These are phyloP conservation scores for Sclerospora graminicola DNA, from an alignment of 352 stramenopile genomes.

Conservation along the genomic window DNA sequence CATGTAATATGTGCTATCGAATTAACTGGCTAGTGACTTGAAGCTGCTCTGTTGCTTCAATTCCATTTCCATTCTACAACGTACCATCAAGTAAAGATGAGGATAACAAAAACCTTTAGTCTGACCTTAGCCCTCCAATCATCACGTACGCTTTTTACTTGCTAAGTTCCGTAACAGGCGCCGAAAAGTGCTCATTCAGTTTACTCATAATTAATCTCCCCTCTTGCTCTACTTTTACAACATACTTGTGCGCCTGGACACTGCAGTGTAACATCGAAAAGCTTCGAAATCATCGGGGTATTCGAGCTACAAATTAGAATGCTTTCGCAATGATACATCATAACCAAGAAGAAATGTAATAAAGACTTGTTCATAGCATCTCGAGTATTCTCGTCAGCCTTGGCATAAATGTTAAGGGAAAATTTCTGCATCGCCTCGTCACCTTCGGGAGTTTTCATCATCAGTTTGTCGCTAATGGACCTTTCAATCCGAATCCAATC, in stretches of 20 bases:
- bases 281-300: too few species aligned
- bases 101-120: too few species aligned
- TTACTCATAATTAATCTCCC: slow-evolving; percentile 28
- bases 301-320: too few species aligned
- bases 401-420: slow-evolving; percentile 89
- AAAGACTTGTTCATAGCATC: slow-evolving; percentile 92
- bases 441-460: slow-evolving; percentile 84
- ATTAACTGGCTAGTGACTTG: slow-evolving; percentile 35
- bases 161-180: slow-evolving; percentile 43
- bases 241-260: slow-evolving; percentile 42
- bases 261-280: neutral
- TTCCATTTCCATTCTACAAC: slow-evolving; percentile 47
- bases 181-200: slow-evolving; percentile 35
- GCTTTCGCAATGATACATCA: too few species aligned
- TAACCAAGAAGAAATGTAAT: slow-evolving; percentile 27
- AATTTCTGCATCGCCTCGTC: slow-evolving; percentile 89
- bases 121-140: neutral
- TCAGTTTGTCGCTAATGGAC: slow-evolving; percentile 64
- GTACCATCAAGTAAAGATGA: too few species aligned
- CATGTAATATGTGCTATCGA: too few species aligned
- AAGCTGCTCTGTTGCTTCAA: slow-evolving; percentile 51
- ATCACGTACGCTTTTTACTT: slow-evolving; percentile 49
- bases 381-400: slow-evolving; percentile 84
- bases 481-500: slow-evolving; percentile 87
- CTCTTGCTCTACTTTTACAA: slow-evolving; percentile 38